Evolutionary conservation across 1,284 basidiomycete species (phyloP).

Genomic region (Leccinum pachyderme): DNA sequence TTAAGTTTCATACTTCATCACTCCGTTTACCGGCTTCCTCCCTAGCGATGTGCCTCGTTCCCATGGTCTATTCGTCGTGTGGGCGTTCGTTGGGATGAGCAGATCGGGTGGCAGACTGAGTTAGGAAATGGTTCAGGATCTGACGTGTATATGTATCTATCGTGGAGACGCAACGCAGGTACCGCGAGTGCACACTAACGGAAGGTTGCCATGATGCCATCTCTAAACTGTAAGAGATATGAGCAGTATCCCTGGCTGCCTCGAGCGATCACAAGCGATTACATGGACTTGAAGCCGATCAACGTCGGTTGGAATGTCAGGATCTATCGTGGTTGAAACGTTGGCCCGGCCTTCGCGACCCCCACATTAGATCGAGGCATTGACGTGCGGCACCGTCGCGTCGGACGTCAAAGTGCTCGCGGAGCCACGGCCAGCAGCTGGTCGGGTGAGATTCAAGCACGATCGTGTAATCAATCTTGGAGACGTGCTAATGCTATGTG

Average conservation of each 20-base stretch:
- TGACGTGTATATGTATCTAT: background rate
- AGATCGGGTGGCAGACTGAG: background rate
- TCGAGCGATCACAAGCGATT: background rate
- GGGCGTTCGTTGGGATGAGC: no score
- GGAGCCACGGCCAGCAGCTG: background rate
- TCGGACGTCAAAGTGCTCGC: background rate
- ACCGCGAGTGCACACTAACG: background rate
- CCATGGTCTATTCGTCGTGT: no score
- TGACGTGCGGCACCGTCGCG: background rate
- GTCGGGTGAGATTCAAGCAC: background rate
- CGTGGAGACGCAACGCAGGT: background rate
- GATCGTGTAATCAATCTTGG: background rate
- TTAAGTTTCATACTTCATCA: no score
- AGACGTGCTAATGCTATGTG: background rate
- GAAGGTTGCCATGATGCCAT: background rate
- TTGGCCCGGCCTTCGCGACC: background rate
- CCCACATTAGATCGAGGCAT: background rate
- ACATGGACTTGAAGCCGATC: background rate
- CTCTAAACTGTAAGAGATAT: background rate
- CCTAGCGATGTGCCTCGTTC: no score
- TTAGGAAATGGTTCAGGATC: background rate
- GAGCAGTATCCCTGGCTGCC: background rate
- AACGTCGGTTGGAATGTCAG: background rate
- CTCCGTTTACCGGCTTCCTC: no score
- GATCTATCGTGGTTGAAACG: background rate